These are phyloP conservation scores for Salix exigua DNA, from an alignment of 345 rosid species.

Conservation along the genomic window DNA sequence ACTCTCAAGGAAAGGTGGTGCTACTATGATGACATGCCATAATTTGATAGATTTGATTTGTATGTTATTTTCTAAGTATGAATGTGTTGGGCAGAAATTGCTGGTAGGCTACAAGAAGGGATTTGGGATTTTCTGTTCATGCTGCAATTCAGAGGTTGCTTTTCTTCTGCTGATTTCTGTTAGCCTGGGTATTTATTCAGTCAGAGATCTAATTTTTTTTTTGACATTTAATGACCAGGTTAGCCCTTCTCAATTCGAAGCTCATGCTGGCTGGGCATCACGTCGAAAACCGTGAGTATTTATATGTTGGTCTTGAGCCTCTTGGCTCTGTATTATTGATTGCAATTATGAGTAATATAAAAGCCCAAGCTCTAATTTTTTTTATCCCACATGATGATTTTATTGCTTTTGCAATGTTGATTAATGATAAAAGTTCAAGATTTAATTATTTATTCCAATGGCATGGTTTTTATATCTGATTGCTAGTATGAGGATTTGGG, in stretches of 20 bases:
- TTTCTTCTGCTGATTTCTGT: conserved; percentile 13
- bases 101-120: conserved; percentile 83
- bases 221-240: conserved; percentile 47
- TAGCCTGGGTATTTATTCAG: not conserved
- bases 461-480: not conserved
- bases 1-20: conserved; percentile 70
- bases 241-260: conserved; percentile 89
- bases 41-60: conserved; percentile 3
- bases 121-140: conserved; percentile 72
- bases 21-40: conserved; percentile 3
- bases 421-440: not conserved
- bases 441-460: not conserved
- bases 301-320: not conserved
- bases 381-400: not conserved
- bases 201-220: conserved; percentile 15
- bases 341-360: not conserved
- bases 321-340: not conserved
- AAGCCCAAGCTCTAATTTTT: not conserved
- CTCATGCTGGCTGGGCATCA: conserved; percentile 92
- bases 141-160: conserved; percentile 76
- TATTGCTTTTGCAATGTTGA: not conserved
- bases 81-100: conserved; percentile 55
- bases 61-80: conserved; percentile 19
- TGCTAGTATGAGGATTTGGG: not conserved
- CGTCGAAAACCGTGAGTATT: conserved; percentile 92